Base-by-base conservation (phyloP, 495 filamentous ascomycete genomes). In the Penicillium crystallinum region DNA sequence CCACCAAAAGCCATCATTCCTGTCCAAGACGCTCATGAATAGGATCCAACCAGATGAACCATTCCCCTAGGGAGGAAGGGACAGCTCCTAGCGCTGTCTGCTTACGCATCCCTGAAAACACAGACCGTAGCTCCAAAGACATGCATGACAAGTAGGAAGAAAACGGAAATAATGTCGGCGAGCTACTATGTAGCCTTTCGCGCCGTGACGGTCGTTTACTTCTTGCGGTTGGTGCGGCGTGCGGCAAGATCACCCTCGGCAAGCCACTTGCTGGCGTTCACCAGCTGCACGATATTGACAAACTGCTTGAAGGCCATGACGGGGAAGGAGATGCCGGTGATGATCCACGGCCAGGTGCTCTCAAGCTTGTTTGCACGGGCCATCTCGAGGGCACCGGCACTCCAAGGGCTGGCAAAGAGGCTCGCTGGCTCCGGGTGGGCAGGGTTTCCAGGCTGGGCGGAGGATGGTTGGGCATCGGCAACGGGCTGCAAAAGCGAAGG, bases 291-390 rank as follows among this genome's bases (percentile, higher is more conserved):
- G 31, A 97, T 80, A 63, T 97, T 97, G 74, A 97, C 87, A 52
- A 88, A 78, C 66, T 99, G 93, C 79, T 99, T 99, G 52, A 82
- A 76, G 18, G 79, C 76, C 89, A 97, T 97, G 60, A 96, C 76
- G 5, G 91, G 93, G 57, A 83, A 81, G 49, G 86, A 88, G 55
- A 93, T 70, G n/a, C 77, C 79, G 31, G 89, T 88, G 46, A 97
- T 77, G 22, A 93, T 78, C 95, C 95, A 97, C 0, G 95, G 95
- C 71, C 80, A 81, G 38, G 72, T 80, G 66, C 80, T 82, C 67
- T 89, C 87, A 76, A 97, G 91, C 78, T 97, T 97, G 77, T 96
- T 97, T 27, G 89, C 89, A 35, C 89, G 80, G 5, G 91, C 91
- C 71, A 92, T 70, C 71, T 97, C 91, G 57, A 97, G 82, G 15